Evolutionary conservation across 2,329 filamentous ascomycete species (phyloP), one percentile per base, ranked within the genome.

Genomic region (Sarocladiaceae sp.): DNA sequence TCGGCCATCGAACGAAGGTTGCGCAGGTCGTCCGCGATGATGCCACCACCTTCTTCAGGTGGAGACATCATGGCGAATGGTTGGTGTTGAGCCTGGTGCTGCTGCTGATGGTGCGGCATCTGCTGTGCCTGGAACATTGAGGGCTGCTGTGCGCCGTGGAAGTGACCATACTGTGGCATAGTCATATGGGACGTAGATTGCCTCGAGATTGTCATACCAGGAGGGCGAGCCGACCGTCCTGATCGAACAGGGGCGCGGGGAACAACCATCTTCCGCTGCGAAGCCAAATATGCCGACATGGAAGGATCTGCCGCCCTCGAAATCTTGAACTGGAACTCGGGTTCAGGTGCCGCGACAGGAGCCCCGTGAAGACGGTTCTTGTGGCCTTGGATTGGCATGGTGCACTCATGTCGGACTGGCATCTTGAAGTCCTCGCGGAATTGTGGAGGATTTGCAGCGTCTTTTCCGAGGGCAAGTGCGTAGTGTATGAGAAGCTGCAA

Each of bases 401-500:
- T 63, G 52, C 69, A 72, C 42, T 64, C 64, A 17, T 71, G 65
- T 36, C 62, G 61, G 54, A 71, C 52, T 5, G 70, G 69, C 2
- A 63, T 67, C 35, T 65, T 56, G 42, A 71, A 71, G 54, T 66
- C 64, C 12, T 64, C 60, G 7, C 64, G 63, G 47, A 65, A 64
- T 49, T 62, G 52, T 15, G 56, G 54, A 20, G 64, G 58, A 11
- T 61, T 54, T 7, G 59, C 54, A 6, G 65, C 57, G 51, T 69
- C 60, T 4, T 67, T 64, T 20, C 69, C 70, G n/a, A 74, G 59
- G 4, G 67, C 59, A 26, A 71, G 60, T 28, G 71, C 68, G 51
- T 70, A 71, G 39, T 71, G 67, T 10, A 75, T 62, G 8, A 75
- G 58, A 13, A 67, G 57, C 26, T 67, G 62, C 4, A 71, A 46